Conservation (phyloP, 176 grass and related monocot species). For the Oropetium thomaeum region DNA sequence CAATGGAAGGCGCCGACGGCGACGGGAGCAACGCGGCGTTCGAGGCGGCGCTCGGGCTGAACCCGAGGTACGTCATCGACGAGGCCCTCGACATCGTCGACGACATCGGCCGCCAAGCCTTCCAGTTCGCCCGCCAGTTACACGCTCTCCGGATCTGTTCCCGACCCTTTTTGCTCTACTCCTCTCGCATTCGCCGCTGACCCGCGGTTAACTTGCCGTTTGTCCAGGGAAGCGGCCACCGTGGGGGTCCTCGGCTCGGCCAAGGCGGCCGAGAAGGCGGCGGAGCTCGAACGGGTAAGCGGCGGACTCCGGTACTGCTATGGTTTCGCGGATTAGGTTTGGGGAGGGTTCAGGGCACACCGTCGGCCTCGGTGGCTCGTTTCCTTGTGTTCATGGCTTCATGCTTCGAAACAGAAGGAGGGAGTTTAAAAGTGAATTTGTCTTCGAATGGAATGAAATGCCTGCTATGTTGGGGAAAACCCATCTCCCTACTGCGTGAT, state of each 20-base stretch:
- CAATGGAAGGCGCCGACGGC: slow-evolving; percentile 7
- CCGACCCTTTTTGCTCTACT: background rate
- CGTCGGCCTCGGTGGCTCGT: background rate
- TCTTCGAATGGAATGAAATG: background rate
- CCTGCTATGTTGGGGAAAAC: background rate
- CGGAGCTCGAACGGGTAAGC: slow-evolving; percentile 45
- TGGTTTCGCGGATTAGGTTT: background rate
- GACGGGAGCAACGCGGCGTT: slow-evolving; percentile 2
- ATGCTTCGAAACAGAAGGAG: background rate
- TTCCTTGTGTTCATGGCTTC: background rate
- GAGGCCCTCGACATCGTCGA: slow-evolving; percentile 30
- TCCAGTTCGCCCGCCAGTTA: slow-evolving; percentile 47
- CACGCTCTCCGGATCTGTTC: background rate
- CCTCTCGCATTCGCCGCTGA: background rate
- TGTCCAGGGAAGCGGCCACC: slow-evolving; percentile 34
- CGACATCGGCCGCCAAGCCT: slow-evolving; percentile 18
- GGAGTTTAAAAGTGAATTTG: background rate
- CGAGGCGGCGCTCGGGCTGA: slow-evolving; percentile 45
- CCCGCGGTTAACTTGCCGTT: slow-evolving; percentile 19
- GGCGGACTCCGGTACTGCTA: background rate
- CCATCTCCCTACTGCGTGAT: background rate
- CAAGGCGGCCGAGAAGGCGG: slow-evolving; percentile 7
- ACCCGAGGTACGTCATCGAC: slow-evolving; percentile 27
- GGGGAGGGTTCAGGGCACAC: background rate
- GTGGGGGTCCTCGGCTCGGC: slow-evolving; percentile 10